Percentiles rank a stretch among this genome's conserved stretches.
Conservation (phyloP, 768 basidiomycete genomes). For the Kwoniella sp. region DNA sequence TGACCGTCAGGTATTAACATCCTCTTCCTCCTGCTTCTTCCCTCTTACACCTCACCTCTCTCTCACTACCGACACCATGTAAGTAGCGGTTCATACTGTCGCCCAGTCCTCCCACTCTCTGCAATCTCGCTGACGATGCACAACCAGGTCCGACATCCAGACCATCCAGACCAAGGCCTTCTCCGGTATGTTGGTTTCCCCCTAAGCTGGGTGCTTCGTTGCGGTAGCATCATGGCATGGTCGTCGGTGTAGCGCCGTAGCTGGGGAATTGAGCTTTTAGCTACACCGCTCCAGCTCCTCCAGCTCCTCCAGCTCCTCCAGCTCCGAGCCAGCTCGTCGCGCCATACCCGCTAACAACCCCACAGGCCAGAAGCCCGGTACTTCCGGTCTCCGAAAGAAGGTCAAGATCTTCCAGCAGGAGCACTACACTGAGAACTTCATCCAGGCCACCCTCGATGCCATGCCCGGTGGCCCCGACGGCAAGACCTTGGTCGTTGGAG, state of each 20-base stretch:
- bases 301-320: no score
- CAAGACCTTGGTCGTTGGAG: slow-evolving; percentile 86
- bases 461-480: slow-evolving; percentile 67
- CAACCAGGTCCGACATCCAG: slow-evolving; percentile 54
- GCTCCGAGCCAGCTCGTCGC: no score
- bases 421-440: slow-evolving; percentile 99
- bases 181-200: slow-evolving; percentile 54
- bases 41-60: slow-evolving; percentile 1
- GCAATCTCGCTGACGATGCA: not conserved
- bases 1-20: no score
- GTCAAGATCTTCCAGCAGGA: slow-evolving; percentile 98
- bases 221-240: no score
- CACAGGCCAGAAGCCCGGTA: slow-evolving; percentile 82
- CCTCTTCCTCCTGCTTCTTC: slow-evolving; percentile 4
- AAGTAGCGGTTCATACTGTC: not conserved
- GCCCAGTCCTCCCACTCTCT: not conserved
- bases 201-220: no score
- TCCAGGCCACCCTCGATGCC: slow-evolving; percentile 84
- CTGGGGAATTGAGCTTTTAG: not conserved
- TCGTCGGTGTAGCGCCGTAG: no score
- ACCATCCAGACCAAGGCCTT: slow-evolving; percentile 77
- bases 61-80: slow-evolving; percentile 14
- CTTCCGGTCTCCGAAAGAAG: slow-evolving; percentile 93
- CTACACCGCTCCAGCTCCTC: slow-evolving; percentile 43
- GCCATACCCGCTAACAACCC: no score